Evolutionary conservation across 148 eudicot genomes (phyloP), one percentile per base, ranked within the genome.

Genomic region (Nyssa sinensis): DNA sequence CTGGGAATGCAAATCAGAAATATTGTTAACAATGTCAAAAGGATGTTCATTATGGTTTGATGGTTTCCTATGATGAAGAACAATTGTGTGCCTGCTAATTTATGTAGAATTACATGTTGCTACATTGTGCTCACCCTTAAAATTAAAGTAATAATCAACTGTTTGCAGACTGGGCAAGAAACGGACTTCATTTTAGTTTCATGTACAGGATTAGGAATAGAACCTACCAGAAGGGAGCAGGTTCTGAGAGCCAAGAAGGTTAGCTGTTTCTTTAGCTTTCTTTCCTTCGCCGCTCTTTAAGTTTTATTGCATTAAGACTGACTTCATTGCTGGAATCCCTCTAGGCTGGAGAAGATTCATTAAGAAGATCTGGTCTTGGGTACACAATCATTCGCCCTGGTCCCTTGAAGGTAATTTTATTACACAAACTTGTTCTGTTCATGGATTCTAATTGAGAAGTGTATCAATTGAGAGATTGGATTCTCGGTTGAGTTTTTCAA

Each of bases 361-460:
- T 95, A 79, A 87, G 96, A 88, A 85, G 88, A 83, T 95, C 98
- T 53, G 98, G 98, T 67, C 88, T 95, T 79, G 98, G 98, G 5
- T 95, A 95, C 85, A 95, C 98, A 62, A 90, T 95, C 27, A 84
- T 95, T 70, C 96, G 98, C 61, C 98, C 98, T 3, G 98, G 98
- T 65, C 97, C 98, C 12, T 78, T 95, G 68, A 79, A 79, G 96
- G 98, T 94, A 86, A 77, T 49, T 72, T 27, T 65, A 47, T 60
- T 66, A 27, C 33, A 63, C 30, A 47, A 30, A n/a, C 59, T 21
- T 0, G 24, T 5, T 55, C 19, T 3, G 7, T 17, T 55, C 5
- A 24, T 55, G 59, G 21, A 13, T 24, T 53, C 57, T 16, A n/a
- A 19, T 24, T 23, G 60, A 47, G 4, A 32, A 73, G 75, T 29